Conservation (phyloP, 2,329 filamentous ascomycete species). For the Clarireedia sp. region DNA sequence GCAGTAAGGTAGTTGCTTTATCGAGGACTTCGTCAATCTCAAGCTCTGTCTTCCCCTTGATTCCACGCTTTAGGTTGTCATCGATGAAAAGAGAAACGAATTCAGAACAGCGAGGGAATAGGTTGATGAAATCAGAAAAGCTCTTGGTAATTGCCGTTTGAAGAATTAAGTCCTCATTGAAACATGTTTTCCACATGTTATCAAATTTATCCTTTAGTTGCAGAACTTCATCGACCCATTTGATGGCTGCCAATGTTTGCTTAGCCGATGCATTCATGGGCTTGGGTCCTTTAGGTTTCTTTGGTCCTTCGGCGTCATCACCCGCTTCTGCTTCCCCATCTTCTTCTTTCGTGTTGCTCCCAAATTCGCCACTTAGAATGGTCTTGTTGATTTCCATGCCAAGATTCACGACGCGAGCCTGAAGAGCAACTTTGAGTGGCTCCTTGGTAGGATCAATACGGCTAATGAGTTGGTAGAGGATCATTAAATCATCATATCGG, state of each 20-base stretch:
- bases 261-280: slow-evolving; percentile 56
- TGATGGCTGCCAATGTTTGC: slow-evolving; percentile 79
- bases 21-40: slow-evolving; percentile 81
- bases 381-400: slow-evolving; percentile 74
- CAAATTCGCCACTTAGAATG: slow-evolving; percentile 48
- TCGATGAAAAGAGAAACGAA: slow-evolving; percentile 96
- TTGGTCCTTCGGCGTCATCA: slow-evolving; percentile 36
- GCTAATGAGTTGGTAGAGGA: slow-evolving; percentile 71
- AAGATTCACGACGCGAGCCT: slow-evolving; percentile 68
- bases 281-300: slow-evolving; percentile 28
- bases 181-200: slow-evolving; percentile 63
- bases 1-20: slow-evolving; percentile 79
- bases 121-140: slow-evolving; percentile 88
- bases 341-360: slow-evolving; percentile 27
- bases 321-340: slow-evolving; percentile 40
- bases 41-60: slow-evolving; percentile 83
- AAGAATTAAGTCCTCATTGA: slow-evolving; percentile 65
- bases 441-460: slow-evolving; percentile 69
- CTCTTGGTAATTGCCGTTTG: slow-evolving; percentile 79
- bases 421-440: slow-evolving; percentile 62
- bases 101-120: slow-evolving; percentile 78
- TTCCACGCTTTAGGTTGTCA: slow-evolving; percentile 87
- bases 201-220: slow-evolving; percentile 85
- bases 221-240: slow-evolving; percentile 91
- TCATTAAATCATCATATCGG: slow-evolving; percentile 65